Evolutionary conservation across 179 eudicot genomes (phyloP), one percentile per base, ranked within the genome.

Genomic region (Vitellaria paradoxa): DNA sequence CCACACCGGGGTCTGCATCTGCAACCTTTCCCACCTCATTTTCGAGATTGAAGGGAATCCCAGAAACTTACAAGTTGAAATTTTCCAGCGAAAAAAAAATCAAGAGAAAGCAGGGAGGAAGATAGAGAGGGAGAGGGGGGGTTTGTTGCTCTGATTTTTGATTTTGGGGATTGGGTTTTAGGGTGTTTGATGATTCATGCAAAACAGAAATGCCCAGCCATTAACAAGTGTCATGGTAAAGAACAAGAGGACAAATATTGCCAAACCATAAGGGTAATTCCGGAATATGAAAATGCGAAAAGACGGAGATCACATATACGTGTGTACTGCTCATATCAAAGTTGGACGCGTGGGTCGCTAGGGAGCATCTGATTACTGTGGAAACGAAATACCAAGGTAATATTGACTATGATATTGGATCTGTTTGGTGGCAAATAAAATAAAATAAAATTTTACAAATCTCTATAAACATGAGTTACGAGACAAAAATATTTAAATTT

Each of bases 21-120:
- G 81, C 87, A 89, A 66, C 82, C 80, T 91, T 65, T 90, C 93
- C 99, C 99, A 95, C 60, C 90, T 95, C 97, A 95, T 95, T 67
- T 55, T 20, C 52, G 20, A 55, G 55, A 67, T 20, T 67, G 53
- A 21, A 67, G 30, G 20, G 24, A 42, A 30, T 45, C 77, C 78
- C 78, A 50, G 65, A 76, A 66, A 21, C 72, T 18, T 40, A 30
- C 24, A 64, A 23, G 47, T 0, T 7, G 30, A 65, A 52, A 65
- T 17, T 61, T 60, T 60, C 14, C 40, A n/a, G 12, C 5, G 55
- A 59, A 60, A 57, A 42, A 11, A 59, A 14, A 59, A 3, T 59
- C 23, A 17, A n/a, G 7, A 59, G 6, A 21, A 59, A 59, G 63
- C 21, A n/a, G 14, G 3, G 23, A 18, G 7, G 15, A 53, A 2